Conservation (phyloP, 108 stramenopile genomes). For the Skeletonema marinoi region DNA sequence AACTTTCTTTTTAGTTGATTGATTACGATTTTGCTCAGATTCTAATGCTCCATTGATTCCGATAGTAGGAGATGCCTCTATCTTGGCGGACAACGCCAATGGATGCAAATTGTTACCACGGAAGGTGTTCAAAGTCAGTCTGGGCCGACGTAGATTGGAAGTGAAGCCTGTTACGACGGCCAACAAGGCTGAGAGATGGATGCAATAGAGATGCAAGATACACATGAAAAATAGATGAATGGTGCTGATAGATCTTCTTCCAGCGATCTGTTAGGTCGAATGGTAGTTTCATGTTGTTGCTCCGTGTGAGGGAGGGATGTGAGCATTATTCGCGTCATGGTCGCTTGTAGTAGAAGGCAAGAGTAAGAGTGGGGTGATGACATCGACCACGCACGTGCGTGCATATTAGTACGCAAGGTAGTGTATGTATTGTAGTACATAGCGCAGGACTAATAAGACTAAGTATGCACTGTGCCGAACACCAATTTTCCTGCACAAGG, state of each 20-base stretch:
- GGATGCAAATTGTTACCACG: background rate
- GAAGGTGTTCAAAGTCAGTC: background rate
- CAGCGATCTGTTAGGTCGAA: background rate
- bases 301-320: too few species aligned
- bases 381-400: too few species aligned
- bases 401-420: too few species aligned
- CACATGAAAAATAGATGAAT: background rate
- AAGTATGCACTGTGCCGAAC: too few species aligned
- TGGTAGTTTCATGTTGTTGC: background rate
- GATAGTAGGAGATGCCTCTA: background rate
- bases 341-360: too few species aligned
- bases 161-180: constrained; percentile 1
- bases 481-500: too few species aligned
- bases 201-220: background rate
- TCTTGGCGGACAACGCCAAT: background rate
- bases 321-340: too few species aligned
- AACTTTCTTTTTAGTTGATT: constrained; percentile 1
- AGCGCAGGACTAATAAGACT: too few species aligned
- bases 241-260: background rate
- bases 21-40: background rate
- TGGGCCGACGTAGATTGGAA: background rate
- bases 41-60: background rate
- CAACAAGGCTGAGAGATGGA: background rate
- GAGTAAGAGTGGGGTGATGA: too few species aligned
- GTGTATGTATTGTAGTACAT: too few species aligned